These are phyloP conservation scores for Gaeumannomyces tritici DNA, from an alignment of 2,329 filamentous ascomycete species.

Conservation along the genomic window DNA sequence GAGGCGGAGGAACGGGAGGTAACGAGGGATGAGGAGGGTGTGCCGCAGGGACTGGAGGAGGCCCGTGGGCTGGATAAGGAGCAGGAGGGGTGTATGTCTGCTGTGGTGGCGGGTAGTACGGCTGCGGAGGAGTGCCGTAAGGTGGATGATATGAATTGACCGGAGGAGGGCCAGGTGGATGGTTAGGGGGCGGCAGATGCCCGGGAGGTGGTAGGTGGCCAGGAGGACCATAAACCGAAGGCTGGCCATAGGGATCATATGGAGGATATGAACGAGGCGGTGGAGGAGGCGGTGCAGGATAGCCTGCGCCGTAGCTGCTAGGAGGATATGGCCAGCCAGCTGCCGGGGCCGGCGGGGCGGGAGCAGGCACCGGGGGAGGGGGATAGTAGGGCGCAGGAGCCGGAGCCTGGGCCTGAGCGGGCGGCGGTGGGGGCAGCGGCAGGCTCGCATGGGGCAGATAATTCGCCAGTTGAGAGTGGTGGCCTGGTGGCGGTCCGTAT, in stretches of 20 bases:
- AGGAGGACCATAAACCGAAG: not conserved
- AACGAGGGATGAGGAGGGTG: constrained; percentile 6
- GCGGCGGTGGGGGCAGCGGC: constrained; percentile 14
- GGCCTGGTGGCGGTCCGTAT: constrained; percentile 22
- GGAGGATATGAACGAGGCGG: constrained; percentile 10
- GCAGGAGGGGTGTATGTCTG: constrained; percentile 4
- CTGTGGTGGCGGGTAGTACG: constrained; percentile 6
- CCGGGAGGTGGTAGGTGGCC: constrained; percentile 4
- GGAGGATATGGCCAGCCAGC: constrained; percentile 10
- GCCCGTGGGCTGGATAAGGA: constrained; percentile 5
- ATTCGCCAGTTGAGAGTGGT: too few relatives aligned
- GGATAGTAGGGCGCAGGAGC: constrained; percentile 9
- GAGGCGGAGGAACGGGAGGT: not conserved
- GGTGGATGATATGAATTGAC: constrained; percentile 6
- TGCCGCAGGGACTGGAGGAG: not conserved
- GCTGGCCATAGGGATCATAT: constrained; percentile 8
- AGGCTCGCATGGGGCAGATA: constrained; percentile 20
- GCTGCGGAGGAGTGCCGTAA: not conserved
- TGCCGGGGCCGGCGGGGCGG: not conserved
- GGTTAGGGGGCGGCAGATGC: constrained; percentile 3
- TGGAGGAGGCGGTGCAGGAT: constrained; percentile 8
- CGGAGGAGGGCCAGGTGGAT: not conserved
- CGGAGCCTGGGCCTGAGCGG: constrained; percentile 11
- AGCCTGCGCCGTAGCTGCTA: constrained; percentile 8
- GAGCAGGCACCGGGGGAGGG: not conserved